Conservation (phyloP, 148 eudicot genomes). For the Chenopodium suecicum region DNA sequence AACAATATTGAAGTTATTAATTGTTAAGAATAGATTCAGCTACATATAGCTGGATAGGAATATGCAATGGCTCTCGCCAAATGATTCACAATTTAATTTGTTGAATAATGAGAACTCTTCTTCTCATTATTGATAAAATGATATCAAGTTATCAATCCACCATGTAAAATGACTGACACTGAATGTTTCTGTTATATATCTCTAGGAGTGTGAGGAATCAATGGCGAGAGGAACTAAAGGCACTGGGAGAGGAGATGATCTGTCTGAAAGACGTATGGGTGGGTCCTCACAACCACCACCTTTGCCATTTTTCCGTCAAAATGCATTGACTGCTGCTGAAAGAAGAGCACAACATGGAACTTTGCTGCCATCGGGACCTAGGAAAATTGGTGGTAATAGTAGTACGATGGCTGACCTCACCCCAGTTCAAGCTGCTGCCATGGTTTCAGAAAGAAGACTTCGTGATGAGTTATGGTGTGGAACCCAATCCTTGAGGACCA, state of each 20-base stretch:
- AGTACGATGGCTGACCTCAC: slow-evolving; percentile 61
- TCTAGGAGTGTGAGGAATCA: slow-evolving; percentile 81
- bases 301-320: slow-evolving; percentile 58
- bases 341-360: slow-evolving; percentile 54
- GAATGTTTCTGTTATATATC: background rate
- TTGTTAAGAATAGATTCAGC: background rate
- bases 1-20: background rate
- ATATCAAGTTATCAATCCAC: background rate
- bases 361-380: slow-evolving; percentile 77
- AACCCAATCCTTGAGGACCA: slow-evolving; percentile 29
- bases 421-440: slow-evolving; percentile 95
- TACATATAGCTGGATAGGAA: background rate
- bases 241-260: slow-evolving; percentile 72
- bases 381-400: slow-evolving; percentile 75
- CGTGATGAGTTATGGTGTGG: slow-evolving; percentile 94
- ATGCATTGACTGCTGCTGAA: slow-evolving; percentile 70
- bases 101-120: too few species aligned
- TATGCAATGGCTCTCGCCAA: slow-evolving; percentile 1
- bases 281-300: slow-evolving; percentile 54
- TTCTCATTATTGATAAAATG: too few species aligned
- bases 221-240: slow-evolving; percentile 74
- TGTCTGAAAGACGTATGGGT: slow-evolving; percentile 74
- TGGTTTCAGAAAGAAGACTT: slow-evolving; percentile 97
- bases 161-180: background rate
- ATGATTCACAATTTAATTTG: background rate